A percentile compares a stretch with the other conserved stretches of the same genome.
These are phyloP conservation scores for Candida coquimbonensis DNA, from an alignment of 805 yeast species.

Conservation along the genomic window DNA sequence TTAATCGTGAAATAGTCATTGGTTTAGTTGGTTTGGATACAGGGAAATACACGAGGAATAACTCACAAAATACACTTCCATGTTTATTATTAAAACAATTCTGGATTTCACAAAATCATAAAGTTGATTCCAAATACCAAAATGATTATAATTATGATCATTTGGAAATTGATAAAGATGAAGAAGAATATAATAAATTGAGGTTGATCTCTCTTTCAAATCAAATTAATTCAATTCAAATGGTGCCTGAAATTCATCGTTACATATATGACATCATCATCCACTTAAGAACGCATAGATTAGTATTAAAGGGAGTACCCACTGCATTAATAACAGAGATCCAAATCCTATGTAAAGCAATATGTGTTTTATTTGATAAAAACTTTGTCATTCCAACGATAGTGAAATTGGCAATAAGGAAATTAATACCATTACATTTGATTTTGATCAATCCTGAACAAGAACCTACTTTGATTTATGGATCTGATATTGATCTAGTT, in stretches of 20 bases:
- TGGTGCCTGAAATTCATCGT: slow-evolving; percentile 43
- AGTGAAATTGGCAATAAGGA: slow-evolving; percentile 42
- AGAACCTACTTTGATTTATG: slow-evolving; percentile 50
- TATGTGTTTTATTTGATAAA: slow-evolving; percentile 35
- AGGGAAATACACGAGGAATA: slow-evolving; percentile 4
- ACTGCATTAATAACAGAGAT: slow-evolving; percentile 39
- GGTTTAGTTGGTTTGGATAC: neutral
- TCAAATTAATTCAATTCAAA: slow-evolving; percentile 8
- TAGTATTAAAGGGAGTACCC: slow-evolving; percentile 46
- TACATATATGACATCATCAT: slow-evolving; percentile 53
- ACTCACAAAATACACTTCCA: slow-evolving; percentile 13
- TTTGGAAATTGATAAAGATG: neutral
- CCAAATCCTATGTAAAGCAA: slow-evolving; percentile 29
- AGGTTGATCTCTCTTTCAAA: neutral
- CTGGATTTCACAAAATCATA: slow-evolving; percentile 2
- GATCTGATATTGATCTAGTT: slow-evolving; percentile 42
- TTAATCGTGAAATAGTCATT: slow-evolving; percentile 3
- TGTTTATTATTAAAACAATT: slow-evolving; percentile 4
- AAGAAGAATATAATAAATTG: neutral
- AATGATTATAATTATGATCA: neutral
- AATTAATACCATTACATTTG: slow-evolving; percentile 42
- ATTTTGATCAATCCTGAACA: slow-evolving; percentile 31
- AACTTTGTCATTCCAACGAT: slow-evolving; percentile 46
- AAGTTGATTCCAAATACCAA: neutral
- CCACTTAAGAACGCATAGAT: slow-evolving; percentile 46